These are phyloP conservation scores for Pezicula neosporulosa DNA, from an alignment of 2,329 filamentous ascomycete genomes.

Conservation along the genomic window DNA sequence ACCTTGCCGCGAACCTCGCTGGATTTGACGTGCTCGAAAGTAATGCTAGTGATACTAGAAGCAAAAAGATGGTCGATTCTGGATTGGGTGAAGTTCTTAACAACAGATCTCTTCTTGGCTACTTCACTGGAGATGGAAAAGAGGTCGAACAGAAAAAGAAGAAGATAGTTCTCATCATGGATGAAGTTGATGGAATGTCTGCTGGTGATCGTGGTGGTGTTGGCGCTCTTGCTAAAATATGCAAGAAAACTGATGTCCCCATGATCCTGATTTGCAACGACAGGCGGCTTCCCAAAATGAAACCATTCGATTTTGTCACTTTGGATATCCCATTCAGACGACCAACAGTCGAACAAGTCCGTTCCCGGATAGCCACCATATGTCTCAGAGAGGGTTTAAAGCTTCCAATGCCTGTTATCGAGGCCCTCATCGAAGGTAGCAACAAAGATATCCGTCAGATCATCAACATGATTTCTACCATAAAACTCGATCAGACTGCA, in stretches of 20 bases:
- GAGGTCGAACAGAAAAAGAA: conserved; percentile 78
- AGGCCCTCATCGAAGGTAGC: conserved; percentile 91
- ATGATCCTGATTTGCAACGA: conserved; percentile 99
- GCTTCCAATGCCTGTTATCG: conserved; percentile 77
- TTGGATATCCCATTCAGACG: conserved; percentile 85
- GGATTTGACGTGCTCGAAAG: conserved; percentile 92
- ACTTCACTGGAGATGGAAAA: conserved; percentile 81
- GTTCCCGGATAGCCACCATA: conserved; percentile 91
- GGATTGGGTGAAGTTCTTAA: conserved; percentile 88
- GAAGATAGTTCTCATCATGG: conserved; percentile 96
- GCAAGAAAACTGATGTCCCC: conserved; percentile 91
- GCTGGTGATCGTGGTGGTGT: conserved; percentile 95
- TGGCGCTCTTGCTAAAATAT: conserved; percentile 87
- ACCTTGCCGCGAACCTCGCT: conserved; percentile 87
- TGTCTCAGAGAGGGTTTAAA: conserved; percentile 89
- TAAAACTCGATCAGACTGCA: conserved; percentile 77
- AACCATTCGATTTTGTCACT: conserved; percentile 85
- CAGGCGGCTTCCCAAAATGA: conserved; percentile 91
- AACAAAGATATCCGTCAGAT: conserved; percentile 96
- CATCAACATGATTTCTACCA: conserved; percentile 96
- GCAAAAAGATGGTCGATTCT: conserved; percentile 90
- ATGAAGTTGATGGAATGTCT: conserved; percentile 98
- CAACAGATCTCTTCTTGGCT: conserved; percentile 89
- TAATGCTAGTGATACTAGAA: conserved; percentile 92
- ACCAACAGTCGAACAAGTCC: conserved; percentile 86